phyloP scores from a whole-genome alignment of 768 basidiomycete species.

The Tremella yokohamensis region DNA sequence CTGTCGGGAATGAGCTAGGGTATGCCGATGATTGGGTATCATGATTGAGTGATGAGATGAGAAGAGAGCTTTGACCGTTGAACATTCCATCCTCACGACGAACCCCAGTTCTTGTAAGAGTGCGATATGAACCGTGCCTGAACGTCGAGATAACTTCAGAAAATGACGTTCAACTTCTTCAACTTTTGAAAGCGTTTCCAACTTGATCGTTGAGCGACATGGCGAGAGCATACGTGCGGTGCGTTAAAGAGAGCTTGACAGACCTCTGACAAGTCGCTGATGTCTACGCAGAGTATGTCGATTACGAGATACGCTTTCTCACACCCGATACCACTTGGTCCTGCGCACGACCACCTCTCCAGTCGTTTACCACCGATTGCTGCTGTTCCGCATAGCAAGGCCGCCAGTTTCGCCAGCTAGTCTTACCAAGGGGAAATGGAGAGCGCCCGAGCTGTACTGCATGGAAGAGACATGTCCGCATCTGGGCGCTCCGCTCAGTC shows the following conservation, averaged over 20 bases:
- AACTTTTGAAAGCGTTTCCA: no score
- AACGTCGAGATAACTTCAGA: no score
- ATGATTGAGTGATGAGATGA: no score
- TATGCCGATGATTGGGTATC: no score
- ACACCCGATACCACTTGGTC: neutral
- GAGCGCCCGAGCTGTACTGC: slow-evolving; percentile 59
- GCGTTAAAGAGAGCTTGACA: neutral
- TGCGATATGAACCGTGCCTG: no score
- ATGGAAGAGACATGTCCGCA: slow-evolving; percentile 81
- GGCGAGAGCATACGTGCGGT: no score
- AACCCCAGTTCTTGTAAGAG: no score
- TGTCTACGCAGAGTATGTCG: neutral
- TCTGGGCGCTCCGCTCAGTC: slow-evolving; percentile 72
- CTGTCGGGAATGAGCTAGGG: no score
- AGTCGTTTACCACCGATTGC: slow-evolving; percentile 2
- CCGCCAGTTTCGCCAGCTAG: neutral
- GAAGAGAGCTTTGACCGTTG: no score
- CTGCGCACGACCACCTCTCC: neutral
- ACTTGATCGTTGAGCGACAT: no score
- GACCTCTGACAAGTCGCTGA: neutral
- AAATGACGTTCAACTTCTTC: no score
- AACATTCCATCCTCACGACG: no score
- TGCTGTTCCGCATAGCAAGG: neutral
- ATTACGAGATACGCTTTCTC: neutral
- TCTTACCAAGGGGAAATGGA: slow-evolving; percentile 6